Percentiles rank a stretch among this genome's conserved stretches.
These are phyloP conservation scores for Choiromyces venosus DNA, from an alignment of 495 filamentous ascomycete species.

Conservation along the genomic window DNA sequence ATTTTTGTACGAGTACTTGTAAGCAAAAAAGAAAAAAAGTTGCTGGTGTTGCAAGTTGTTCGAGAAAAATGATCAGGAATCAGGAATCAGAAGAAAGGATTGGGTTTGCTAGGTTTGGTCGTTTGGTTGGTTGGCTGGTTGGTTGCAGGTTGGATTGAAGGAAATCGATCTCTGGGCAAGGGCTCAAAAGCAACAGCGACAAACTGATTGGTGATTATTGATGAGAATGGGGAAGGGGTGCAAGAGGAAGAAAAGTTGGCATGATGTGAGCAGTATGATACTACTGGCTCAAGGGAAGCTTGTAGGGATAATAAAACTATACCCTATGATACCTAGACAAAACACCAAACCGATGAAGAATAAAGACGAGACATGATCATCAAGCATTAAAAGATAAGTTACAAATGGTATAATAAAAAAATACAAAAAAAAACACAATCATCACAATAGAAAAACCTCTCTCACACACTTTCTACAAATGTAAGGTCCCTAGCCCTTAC, in stretches of 20 bases:
- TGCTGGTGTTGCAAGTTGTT: not conserved
- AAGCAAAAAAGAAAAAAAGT: not conserved
- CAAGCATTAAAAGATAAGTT: not conserved
- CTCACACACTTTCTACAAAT: too few species aligned
- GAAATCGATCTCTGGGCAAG: not conserved
- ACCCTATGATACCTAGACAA: too few species aligned
- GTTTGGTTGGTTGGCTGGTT: not conserved
- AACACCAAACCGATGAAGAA: not conserved
- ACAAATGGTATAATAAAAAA: not conserved
- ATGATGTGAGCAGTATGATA: not conserved
- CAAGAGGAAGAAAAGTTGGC: not conserved
- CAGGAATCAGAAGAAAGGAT: not conserved
- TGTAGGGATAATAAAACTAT: not conserved
- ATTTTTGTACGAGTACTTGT: not conserved
- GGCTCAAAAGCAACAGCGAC: not conserved
- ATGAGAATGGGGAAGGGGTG: not conserved
- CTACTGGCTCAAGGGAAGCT: not conserved
- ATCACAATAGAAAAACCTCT: too few species aligned
- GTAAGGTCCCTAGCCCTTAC: too few species aligned
- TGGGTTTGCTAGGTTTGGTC: not conserved
- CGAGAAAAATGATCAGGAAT: not conserved
- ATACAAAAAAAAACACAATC: not conserved
- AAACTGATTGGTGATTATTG: not conserved
- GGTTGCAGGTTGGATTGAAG: not conserved
- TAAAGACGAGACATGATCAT: not conserved